A percentile compares a stretch with the other conserved stretches of the same genome.
Conservation (phyloP, 2,329 filamentous ascomycete genomes). For the Achaetomium macrosporum region DNA sequence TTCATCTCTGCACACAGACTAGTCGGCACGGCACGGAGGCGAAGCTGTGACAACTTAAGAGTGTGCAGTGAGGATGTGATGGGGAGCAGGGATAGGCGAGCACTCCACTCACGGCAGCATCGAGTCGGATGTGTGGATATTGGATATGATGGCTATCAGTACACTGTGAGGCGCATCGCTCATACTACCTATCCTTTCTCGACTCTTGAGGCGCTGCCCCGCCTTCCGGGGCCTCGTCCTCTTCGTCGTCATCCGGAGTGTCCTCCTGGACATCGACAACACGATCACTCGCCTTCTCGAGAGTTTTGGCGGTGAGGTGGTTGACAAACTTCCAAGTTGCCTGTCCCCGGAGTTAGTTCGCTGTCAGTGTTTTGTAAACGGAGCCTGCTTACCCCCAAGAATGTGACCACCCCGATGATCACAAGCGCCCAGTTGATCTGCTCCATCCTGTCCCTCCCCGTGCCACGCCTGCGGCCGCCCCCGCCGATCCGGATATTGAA, state of each 20-base stretch:
- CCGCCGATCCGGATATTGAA: constrained; percentile 61
- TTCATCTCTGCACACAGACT: constrained; percentile 92
- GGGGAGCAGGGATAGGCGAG: background rate
- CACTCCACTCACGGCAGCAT: background rate
- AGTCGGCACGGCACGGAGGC: constrained; percentile 82
- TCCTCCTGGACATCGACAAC: constrained; percentile 74
- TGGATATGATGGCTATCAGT: constrained; percentile 6
- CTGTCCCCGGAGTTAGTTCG: constrained; percentile 36
- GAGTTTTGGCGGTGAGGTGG: constrained; percentile 62
- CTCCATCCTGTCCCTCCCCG: constrained; percentile 70
- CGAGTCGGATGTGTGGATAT: background rate
- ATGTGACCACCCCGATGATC: constrained; percentile 71
- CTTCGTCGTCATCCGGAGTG: constrained; percentile 52
- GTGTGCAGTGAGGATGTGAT: constrained; percentile 58
- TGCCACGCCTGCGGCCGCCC: constrained; percentile 51
- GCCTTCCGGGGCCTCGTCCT: constrained; percentile 38
- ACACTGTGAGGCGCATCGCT: background rate
- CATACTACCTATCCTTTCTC: constrained; percentile 24
- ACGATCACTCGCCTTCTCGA: constrained; percentile 70
- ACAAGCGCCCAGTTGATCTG: constrained; percentile 76
- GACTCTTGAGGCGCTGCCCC: constrained; percentile 27
- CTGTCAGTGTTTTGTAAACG: background rate
- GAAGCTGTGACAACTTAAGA: constrained; percentile 91
- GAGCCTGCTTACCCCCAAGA: constrained; percentile 60
- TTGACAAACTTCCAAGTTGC: constrained; percentile 77